Conservation (phyloP, 352 stramenopile species). For the Globisporangium cylindrosporum region DNA sequence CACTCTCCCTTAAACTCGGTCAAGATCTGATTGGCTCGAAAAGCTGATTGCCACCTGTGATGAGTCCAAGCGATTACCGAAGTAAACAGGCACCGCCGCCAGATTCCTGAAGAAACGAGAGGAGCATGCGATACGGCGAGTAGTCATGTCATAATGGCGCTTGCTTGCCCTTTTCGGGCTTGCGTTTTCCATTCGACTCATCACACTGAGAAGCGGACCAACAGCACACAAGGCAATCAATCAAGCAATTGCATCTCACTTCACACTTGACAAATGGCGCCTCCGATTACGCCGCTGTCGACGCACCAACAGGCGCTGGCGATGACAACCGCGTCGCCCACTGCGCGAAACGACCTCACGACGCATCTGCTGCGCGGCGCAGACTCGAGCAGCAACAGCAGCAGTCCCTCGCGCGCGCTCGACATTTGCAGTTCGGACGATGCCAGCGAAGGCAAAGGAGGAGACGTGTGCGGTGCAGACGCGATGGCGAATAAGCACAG, state of each 20-base stretch:
- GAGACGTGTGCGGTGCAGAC: not conserved
- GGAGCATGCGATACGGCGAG: not conserved
- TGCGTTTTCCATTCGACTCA: not conserved
- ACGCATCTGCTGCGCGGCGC: constrained; percentile 2
- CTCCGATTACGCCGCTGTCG: not conserved
- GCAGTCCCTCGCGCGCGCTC: not conserved
- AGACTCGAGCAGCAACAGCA: not conserved
- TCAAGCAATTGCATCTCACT: not conserved
- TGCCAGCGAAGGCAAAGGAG: no score
- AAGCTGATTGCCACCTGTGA: not conserved
- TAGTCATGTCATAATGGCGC: not conserved
- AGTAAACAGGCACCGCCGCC: not conserved
- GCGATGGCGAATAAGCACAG: not conserved
- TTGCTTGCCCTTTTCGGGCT: not conserved
- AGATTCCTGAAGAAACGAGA: not conserved
- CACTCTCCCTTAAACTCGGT: no score
- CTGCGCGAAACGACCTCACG: not conserved
- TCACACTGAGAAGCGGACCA: not conserved
- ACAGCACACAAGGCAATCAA: not conserved
- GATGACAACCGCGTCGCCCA: not conserved
- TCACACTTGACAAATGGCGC: not conserved
- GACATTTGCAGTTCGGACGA: not conserved
- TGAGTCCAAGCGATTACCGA: not conserved
- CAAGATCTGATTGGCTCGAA: not conserved
- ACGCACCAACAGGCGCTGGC: not conserved